phyloP scores from a whole-genome alignment of 2,329 filamentous ascomycete genomes.

The Diplocarpon rosae region DNA sequence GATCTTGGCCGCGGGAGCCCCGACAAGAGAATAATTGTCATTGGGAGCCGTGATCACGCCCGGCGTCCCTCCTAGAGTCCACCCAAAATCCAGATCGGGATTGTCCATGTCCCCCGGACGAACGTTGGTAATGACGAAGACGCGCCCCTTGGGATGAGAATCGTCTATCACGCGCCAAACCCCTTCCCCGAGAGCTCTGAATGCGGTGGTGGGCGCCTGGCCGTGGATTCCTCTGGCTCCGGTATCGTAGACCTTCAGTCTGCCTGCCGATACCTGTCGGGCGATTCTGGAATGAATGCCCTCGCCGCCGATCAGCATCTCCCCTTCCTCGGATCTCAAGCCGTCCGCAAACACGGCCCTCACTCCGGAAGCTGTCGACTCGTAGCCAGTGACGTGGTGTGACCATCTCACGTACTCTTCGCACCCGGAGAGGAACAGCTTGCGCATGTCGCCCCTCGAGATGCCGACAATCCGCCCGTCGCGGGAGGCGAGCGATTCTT shows the following conservation, averaged over 20 bases:
- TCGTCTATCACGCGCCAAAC: slow-evolving; percentile 46
- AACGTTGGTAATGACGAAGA: slow-evolving; percentile 54
- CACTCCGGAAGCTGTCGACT: slow-evolving; percentile 43
- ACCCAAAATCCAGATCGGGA: slow-evolving; percentile 45
- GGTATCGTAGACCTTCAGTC: slow-evolving; percentile 50
- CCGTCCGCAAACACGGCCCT: slow-evolving; percentile 49
- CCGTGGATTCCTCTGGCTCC: slow-evolving; percentile 55
- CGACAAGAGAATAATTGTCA: slow-evolving; percentile 47
- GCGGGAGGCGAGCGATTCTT: slow-evolving; percentile 35
- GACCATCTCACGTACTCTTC: slow-evolving; percentile 45
- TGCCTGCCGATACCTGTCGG: slow-evolving; percentile 45
- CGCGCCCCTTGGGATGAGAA: slow-evolving; percentile 33
- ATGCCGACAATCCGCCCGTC: slow-evolving; percentile 51
- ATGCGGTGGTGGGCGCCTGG: slow-evolving; percentile 50
- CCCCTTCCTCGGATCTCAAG: slow-evolving; percentile 44
- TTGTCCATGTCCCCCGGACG: slow-evolving; percentile 48
- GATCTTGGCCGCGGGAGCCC: slow-evolving; percentile 43
- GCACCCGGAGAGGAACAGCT: slow-evolving; percentile 43
- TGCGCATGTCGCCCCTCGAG: slow-evolving; percentile 51
- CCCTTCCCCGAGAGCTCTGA: slow-evolving; percentile 50
- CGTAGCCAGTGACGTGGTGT: slow-evolving; percentile 46
- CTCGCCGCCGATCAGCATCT: slow-evolving; percentile 49
- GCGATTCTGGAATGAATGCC: slow-evolving; percentile 51
- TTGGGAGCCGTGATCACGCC: slow-evolving; percentile 47
- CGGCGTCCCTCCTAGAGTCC: slow-evolving; percentile 49